A percentile compares a stretch with the other conserved stretches of the same genome.
Evolutionary conservation across 306 rosid genomes (phyloP).

Genomic region (Pterocarpus macrocarpus): DNA sequence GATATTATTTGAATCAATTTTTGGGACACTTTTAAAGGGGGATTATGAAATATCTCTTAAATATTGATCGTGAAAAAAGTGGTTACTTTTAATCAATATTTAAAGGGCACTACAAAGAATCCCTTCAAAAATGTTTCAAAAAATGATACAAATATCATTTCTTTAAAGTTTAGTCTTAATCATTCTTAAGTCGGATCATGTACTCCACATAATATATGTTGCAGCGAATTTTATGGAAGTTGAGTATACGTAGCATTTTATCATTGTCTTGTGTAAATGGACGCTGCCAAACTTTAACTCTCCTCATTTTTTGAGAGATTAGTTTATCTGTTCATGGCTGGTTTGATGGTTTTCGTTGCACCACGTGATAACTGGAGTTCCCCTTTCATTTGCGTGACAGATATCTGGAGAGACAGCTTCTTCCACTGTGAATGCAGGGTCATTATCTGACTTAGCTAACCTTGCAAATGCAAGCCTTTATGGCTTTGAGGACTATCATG

Average conservation of each 20-base stretch:
- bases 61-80: too few species aligned
- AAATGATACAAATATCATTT: too few species aligned
- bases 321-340: too few species aligned
- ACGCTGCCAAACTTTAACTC: too few species aligned
- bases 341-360: too few species aligned
- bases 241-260: background rate
- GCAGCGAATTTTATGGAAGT: background rate
- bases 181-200: background rate
- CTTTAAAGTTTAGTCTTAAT: background rate
- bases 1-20: too few species aligned
- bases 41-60: too few species aligned
- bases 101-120: too few species aligned
- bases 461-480: conserved; percentile 84
- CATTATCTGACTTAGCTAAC: conserved; percentile 82
- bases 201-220: background rate
- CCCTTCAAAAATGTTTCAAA: too few species aligned
- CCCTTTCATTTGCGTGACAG: conserved; percentile 51
- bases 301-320: too few species aligned
- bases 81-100: too few species aligned
- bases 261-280: background rate
- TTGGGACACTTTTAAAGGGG: too few species aligned
- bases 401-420: conserved; percentile 96
- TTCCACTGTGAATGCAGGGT: conserved; percentile 86
- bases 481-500: conserved; percentile 98
- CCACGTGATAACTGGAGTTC: conserved; percentile 10